These are phyloP conservation scores for Eucalyptus curtisii DNA, from an alignment of 345 rosid genomes.

Conservation along the genomic window DNA sequence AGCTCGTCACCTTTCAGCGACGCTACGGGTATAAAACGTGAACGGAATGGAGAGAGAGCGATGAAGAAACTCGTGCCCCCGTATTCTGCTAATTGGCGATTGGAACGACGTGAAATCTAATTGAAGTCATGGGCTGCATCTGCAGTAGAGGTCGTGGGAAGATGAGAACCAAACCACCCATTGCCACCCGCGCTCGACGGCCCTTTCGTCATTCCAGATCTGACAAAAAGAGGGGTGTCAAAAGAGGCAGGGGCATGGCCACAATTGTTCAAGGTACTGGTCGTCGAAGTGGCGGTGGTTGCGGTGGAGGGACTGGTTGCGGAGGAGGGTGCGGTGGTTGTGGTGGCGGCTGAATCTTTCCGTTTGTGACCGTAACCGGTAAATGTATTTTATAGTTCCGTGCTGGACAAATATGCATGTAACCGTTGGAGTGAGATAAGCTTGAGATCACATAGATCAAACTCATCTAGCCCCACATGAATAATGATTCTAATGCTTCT, in stretches of 20 bases:
- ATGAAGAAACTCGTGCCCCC: not conserved
- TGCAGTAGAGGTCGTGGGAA: not conserved
- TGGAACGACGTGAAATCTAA: not conserved
- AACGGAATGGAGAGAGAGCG: not conserved
- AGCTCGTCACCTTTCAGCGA: not conserved
- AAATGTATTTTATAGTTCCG: too few relatives aligned
- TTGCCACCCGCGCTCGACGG: not conserved
- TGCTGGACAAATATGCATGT: not conserved
- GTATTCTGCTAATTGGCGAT: not conserved
- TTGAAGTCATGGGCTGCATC: not conserved
- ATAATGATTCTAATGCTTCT: not conserved
- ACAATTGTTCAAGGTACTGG: not conserved
- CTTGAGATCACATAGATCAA: not conserved
- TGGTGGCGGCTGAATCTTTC: not conserved
- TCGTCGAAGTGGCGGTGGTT: not conserved
- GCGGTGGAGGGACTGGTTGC: not conserved
- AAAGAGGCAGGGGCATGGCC: not conserved
- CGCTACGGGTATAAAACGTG: not conserved
- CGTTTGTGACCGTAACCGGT: not conserved
- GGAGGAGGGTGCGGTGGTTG: not conserved
- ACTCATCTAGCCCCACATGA: not conserved
- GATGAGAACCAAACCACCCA: not conserved
- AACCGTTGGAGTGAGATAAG: not conserved
- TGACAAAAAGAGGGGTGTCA: not conserved
- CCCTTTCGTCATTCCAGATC: not conserved